Evolutionary conservation across 495 filamentous ascomycete genomes (phyloP).

Genomic region (Amphirosellinia nigrospora): DNA sequence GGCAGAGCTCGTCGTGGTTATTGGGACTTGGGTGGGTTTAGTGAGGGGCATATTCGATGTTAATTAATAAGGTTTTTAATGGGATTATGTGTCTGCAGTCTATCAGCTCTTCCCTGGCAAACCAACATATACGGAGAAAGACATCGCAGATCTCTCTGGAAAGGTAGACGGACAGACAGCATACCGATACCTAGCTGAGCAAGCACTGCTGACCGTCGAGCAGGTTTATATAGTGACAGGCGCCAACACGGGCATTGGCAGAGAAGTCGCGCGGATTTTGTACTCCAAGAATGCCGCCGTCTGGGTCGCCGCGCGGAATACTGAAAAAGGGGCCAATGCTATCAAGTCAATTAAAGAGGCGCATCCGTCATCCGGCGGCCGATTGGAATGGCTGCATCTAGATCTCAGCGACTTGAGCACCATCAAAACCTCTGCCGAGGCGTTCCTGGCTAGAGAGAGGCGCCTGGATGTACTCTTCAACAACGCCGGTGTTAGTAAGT

Average conservation of each 20-base stretch:
- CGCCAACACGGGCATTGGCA: constrained; percentile 54
- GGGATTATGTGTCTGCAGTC: constrained; percentile 22
- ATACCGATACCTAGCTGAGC: background rate
- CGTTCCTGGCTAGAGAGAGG: constrained; percentile 33
- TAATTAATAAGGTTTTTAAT: background rate
- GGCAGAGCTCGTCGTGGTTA: too few species aligned
- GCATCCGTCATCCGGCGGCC: constrained; percentile 36
- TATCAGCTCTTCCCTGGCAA: constrained; percentile 32
- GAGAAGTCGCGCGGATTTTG: constrained; percentile 53
- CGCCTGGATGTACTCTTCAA: constrained; percentile 42
- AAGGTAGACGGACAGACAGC: constrained; percentile 19
- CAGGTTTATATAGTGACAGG: constrained; percentile 58
- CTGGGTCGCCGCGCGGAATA: constrained; percentile 59
- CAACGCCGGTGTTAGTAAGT: constrained; percentile 49
- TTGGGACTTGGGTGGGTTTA: too few species aligned
- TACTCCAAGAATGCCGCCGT: constrained; percentile 55
- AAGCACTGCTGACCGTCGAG: background rate
- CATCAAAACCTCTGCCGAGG: constrained; percentile 33
- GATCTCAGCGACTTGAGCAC: constrained; percentile 39
- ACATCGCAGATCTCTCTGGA: constrained; percentile 34
- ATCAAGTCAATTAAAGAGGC: constrained; percentile 36
- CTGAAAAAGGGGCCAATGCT: constrained; percentile 40
- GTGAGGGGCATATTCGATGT: too few species aligned
- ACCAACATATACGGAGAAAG: constrained; percentile 41
- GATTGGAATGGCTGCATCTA: constrained; percentile 36